Evolutionary conservation across 768 basidiomycete genomes (phyloP).

Genomic region (Naematelia encephala): DNA sequence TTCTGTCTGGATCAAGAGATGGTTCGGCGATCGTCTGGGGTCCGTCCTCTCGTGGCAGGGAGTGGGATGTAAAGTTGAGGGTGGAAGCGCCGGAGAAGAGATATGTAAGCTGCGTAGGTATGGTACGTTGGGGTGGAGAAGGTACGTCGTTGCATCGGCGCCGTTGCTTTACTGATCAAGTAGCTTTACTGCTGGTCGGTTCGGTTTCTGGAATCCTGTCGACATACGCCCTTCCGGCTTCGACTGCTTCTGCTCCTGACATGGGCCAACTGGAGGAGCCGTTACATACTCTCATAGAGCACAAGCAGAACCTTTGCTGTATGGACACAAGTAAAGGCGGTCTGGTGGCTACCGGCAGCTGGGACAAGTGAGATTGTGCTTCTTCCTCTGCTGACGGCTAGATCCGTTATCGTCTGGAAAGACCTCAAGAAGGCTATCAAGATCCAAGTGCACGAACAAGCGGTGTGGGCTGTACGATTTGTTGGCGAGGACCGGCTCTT

Average conservation of each 20-base stretch:
- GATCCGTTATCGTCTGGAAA: slow-evolving; percentile 93
- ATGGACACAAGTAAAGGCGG: slow-evolving; percentile 68
- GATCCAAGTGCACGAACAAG: slow-evolving; percentile 79
- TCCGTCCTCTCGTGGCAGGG: slow-evolving; percentile 54
- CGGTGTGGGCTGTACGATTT: slow-evolving; percentile 89
- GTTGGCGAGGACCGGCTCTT: slow-evolving; percentile 71
- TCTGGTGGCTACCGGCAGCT: slow-evolving; percentile 85
- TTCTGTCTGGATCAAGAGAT: slow-evolving; percentile 90
- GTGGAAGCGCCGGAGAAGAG: slow-evolving; percentile 57
- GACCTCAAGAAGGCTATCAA: slow-evolving; percentile 68
- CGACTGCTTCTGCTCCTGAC: slow-evolving; percentile 57
- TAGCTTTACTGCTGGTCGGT: slow-evolving; percentile 81
- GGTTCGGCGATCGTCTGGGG: slow-evolving; percentile 83
- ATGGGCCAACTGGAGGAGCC: slow-evolving; percentile 63
- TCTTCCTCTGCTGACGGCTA: slow-evolving; percentile 48
- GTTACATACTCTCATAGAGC: slow-evolving; percentile 76
- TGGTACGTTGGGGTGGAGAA: slow-evolving; percentile 61
- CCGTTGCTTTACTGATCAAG: slow-evolving; percentile 2
- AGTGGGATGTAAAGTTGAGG: slow-evolving; percentile 52
- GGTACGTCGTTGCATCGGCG: slow-evolving; percentile 17
- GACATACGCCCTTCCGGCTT: slow-evolving; percentile 55
- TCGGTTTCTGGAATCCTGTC: slow-evolving; percentile 87
- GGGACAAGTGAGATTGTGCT: slow-evolving; percentile 73
- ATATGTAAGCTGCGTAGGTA: slow-evolving; percentile 73
- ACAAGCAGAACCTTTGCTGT: slow-evolving; percentile 84